These are phyloP conservation scores for Trichophyton verrucosum DNA, from an alignment of 2,329 filamentous ascomycete genomes.

Conservation along the genomic window DNA sequence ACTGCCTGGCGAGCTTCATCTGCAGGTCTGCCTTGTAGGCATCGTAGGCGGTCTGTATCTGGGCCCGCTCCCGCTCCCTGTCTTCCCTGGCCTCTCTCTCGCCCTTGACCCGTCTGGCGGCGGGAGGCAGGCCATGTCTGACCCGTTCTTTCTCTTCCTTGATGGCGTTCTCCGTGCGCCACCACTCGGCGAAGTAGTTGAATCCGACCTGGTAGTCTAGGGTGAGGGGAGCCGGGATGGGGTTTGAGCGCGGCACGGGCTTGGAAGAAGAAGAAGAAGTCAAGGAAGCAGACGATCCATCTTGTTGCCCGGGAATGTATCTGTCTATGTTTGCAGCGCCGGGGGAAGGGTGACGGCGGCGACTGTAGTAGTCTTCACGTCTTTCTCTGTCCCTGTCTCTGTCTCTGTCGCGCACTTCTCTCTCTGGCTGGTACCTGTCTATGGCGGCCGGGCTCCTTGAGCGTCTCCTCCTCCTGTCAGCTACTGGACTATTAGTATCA, in stretches of 20 bases:
- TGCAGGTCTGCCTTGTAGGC: slow-evolving; percentile 54
- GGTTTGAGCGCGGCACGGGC: slow-evolving; percentile 43
- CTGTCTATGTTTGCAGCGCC: slow-evolving; percentile 46
- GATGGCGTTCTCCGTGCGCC: slow-evolving; percentile 50
- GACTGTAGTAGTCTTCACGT: slow-evolving; percentile 50
- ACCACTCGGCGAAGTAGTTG: slow-evolving; percentile 58
- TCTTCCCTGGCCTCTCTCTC: slow-evolving; percentile 52
- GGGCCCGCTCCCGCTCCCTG: slow-evolving; percentile 48
- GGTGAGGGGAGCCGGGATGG: slow-evolving; percentile 48
- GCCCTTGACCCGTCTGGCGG: slow-evolving; percentile 45
- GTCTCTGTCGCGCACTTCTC: slow-evolving; percentile 14
- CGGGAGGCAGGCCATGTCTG: slow-evolving; percentile 44
- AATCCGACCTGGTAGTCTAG: slow-evolving; percentile 56
- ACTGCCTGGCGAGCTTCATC: slow-evolving; percentile 67
- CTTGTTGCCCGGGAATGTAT: slow-evolving; percentile 51
- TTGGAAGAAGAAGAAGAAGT: slow-evolving; percentile 25
- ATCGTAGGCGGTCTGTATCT: slow-evolving; percentile 54
- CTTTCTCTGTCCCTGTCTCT: slow-evolving; percentile 34
- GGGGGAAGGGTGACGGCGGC: slow-evolving; percentile 46
- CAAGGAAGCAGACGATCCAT: neutral
- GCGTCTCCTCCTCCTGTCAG: slow-evolving; percentile 36
- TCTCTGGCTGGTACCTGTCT: slow-evolving; percentile 51
- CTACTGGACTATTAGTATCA: slow-evolving; percentile 3
- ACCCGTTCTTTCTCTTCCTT: slow-evolving; percentile 52
- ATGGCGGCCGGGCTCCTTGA: slow-evolving; percentile 51